These are phyloP conservation scores for Schwanniomyces sp. DNA, from an alignment of 805 yeast genomes.

Conservation along the genomic window DNA sequence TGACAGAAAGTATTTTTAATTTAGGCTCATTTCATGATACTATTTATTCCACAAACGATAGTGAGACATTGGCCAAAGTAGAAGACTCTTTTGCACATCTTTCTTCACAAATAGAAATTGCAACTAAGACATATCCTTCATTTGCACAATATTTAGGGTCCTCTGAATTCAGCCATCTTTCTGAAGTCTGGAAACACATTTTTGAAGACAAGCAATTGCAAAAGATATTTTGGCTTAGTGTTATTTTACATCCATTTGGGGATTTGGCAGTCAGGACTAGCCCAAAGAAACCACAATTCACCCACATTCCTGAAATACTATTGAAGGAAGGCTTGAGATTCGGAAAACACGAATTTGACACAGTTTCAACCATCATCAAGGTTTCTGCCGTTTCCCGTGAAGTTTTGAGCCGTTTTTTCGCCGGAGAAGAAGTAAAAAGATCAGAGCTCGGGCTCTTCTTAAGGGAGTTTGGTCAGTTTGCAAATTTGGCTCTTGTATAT, in stretches of 20 bases:
- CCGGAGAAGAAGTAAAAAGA: conserved; percentile 31
- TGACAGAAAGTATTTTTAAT: conserved; percentile 60
- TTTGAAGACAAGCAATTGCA: conserved; percentile 5
- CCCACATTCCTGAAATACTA: conserved; percentile 48
- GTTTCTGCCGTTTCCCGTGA: conserved; percentile 18
- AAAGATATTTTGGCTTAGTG: conserved; percentile 46
- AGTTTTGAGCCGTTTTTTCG: conserved; percentile 17
- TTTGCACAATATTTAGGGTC: conserved; percentile 10
- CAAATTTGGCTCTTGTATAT: conserved; percentile 44
- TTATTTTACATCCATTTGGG: conserved; percentile 52
- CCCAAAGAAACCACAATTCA: conserved; percentile 30
- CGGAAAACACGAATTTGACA: conserved; percentile 55
- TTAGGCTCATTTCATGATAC: conserved; percentile 20
- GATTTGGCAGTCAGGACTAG: conserved; percentile 34
- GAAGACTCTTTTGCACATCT: conserved; percentile 3
- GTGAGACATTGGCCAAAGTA: conserved; percentile 12
- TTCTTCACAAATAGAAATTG: conserved; percentile 1
- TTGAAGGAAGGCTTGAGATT: conserved; percentile 70
- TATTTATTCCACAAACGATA: conserved; percentile 16
- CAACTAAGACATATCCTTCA: conserved; percentile 21
- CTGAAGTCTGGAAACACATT: background rate
- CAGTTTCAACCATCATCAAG: conserved; percentile 45
- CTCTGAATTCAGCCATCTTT: background rate
- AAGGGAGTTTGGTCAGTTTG: conserved; percentile 51
- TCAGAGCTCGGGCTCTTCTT: conserved; percentile 63